phyloP scores from a whole-genome alignment of 1,139 yeast species.

The Magnusiomyces sp. region DNA sequence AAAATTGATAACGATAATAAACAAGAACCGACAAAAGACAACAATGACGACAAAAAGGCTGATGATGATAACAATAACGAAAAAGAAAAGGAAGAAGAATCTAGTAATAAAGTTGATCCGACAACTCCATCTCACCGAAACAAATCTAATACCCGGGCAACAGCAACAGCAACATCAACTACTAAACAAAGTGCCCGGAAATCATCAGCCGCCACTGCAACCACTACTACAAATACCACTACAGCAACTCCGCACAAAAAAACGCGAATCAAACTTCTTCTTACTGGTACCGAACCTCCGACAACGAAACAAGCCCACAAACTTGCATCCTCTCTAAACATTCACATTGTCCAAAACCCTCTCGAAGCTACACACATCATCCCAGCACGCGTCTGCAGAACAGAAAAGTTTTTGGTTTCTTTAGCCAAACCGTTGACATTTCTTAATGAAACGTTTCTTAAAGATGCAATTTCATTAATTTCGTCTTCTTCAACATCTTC shows the following conservation, averaged over 20 bases:
- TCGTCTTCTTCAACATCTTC: neutral
- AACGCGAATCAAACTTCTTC: neutral
- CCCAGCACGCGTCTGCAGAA: conserved; percentile 73
- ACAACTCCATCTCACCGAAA: neutral
- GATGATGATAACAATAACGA: neutral
- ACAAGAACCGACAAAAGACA: neutral
- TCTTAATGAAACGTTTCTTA: conserved; percentile 28
- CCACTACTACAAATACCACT: neutral
- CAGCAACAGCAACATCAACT: neutral
- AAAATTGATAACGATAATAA: neutral
- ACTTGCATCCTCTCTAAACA: conserved; percentile 18
- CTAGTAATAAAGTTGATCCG: neutral
- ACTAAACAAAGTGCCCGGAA: neutral
- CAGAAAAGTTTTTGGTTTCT: conserved; percentile 68
- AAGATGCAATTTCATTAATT: conserved; percentile 17
- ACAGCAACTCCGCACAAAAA: neutral
- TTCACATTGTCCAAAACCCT: conserved; percentile 28
- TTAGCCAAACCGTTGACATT: conserved; percentile 38
- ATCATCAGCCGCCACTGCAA: no score
- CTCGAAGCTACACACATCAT: conserved; percentile 33
- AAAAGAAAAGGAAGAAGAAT: neutral
- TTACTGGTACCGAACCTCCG: neutral
- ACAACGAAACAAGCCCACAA: no score
- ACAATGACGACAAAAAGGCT: neutral
- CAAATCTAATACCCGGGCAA: neutral